phyloP scores from a whole-genome alignment of 345 rosid genomes.

The Syzygium aromaticum region DNA sequence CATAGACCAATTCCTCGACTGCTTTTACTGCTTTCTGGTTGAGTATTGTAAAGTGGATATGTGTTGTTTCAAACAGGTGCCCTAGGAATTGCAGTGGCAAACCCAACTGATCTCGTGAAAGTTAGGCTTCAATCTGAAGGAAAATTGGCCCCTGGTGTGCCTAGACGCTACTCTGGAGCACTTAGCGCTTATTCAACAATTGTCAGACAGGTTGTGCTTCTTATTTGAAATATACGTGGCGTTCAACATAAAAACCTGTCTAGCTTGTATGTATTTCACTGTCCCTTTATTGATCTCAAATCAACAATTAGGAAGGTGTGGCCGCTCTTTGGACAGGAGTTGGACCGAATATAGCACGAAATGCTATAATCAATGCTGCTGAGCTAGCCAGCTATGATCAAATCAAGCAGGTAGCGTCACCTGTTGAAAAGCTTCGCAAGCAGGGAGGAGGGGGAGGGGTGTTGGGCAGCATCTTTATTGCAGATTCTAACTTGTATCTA shows the following conservation, averaged over 20 bases:
- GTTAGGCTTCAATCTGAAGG: constrained; percentile 99
- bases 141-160: constrained; percentile 84
- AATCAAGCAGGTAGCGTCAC: constrained; percentile 62
- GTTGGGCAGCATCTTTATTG: not conserved
- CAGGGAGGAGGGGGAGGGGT: not conserved
- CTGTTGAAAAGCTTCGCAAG: not conserved
- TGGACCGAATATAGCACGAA: constrained; percentile 89
- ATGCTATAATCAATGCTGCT: constrained; percentile 97
- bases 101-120: constrained; percentile 99
- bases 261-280: constrained; percentile 1
- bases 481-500: constrained; percentile 4
- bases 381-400: constrained; percentile 97
- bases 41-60: not conserved
- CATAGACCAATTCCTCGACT: not conserved
- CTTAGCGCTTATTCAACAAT: constrained; percentile 93
- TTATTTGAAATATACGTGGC: not conserved
- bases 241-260: not conserved
- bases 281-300: constrained; percentile 11
- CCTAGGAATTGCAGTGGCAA: constrained; percentile 70
- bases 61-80: constrained; percentile 56
- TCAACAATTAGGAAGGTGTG: constrained; percentile 69
- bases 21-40: not conserved
- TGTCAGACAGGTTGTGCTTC: constrained; percentile 64
- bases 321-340: constrained; percentile 94
- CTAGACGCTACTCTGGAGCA: constrained; percentile 91